Conservation (phyloP, 441 rosid genomes). For the Hura crepitans region DNA sequence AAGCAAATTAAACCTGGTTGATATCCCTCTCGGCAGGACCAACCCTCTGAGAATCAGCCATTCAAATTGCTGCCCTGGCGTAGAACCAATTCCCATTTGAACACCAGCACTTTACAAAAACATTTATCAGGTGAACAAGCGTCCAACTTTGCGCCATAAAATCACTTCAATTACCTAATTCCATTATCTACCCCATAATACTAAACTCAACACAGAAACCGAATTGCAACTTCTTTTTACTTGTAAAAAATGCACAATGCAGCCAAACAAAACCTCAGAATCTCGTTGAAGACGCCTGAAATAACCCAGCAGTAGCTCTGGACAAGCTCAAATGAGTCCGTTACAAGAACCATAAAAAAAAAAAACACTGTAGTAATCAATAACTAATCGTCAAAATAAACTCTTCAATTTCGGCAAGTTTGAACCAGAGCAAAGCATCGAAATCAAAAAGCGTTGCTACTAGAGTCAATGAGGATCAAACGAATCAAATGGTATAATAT, state of each 20-base stretch:
- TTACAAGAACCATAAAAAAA: neutral
- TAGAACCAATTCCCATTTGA: constrained; percentile 46
- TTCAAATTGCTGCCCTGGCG: constrained; percentile 42
- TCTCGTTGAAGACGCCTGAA: neutral
- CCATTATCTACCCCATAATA: constrained; percentile 17
- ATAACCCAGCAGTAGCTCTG: neutral
- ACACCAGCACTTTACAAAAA: constrained; percentile 32
- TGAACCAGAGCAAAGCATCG: neutral
- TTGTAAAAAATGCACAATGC: neutral
- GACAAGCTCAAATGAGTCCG: neutral
- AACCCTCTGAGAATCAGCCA: constrained; percentile 65
- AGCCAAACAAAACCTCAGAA: neutral
- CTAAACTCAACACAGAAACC: neutral
- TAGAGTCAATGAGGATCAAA: constrained; percentile 10
- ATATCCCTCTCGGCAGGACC: constrained; percentile 67
- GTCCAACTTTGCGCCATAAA: constrained; percentile 26
- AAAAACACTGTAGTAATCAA: constrained; percentile 14
- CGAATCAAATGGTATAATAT: neutral
- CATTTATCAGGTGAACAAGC: constrained; percentile 22
- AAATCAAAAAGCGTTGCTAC: neutral
- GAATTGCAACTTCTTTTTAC: constrained; percentile 1
- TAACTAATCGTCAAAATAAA: neutral
- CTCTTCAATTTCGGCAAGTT: neutral
- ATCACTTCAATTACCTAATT: neutral
- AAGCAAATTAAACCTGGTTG: constrained; percentile 49